These are phyloP conservation scores for Avena eriantha DNA, from an alignment of 176 grass and related monocot species.

Conservation along the genomic window DNA sequence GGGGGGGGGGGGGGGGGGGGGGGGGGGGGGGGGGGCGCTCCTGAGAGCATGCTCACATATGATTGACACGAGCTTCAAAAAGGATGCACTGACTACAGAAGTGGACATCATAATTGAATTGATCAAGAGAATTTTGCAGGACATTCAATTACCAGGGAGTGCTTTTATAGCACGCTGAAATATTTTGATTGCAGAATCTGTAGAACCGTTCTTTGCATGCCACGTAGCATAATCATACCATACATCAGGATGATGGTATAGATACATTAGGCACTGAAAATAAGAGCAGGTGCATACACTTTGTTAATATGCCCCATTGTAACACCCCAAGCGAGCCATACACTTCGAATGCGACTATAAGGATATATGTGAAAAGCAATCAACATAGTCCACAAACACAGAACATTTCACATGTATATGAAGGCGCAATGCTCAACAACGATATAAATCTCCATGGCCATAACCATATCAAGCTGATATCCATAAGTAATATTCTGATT, in stretches of 20 bases:
- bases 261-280: slow-evolving; percentile 89
- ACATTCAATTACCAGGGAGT: slow-evolving; percentile 77
- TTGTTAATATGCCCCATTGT: slow-evolving; percentile 15
- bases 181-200: slow-evolving; percentile 88
- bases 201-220: slow-evolving; percentile 76
- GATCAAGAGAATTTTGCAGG: slow-evolving; percentile 33
- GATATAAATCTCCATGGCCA: background rate
- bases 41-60: slow-evolving; percentile 31
- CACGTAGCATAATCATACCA: slow-evolving; percentile 97
- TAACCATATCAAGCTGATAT: background rate
- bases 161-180: slow-evolving; percentile 97
- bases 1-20: no score
- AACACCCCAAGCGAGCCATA: background rate
- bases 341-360: background rate
- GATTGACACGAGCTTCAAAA: slow-evolving; percentile 25
- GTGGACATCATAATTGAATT: background rate
- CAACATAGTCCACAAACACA: background rate
- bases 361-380: background rate
- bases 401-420: background rate
- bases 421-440: background rate
- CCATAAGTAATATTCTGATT: background rate
- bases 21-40: no score
- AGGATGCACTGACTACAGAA: slow-evolving; percentile 17
- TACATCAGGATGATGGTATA: slow-evolving; percentile 99
- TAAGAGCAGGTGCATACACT: slow-evolving; percentile 31